Evolutionary conservation across 768 basidiomycete genomes (phyloP).

Genomic region (Tulasnella sp.): DNA sequence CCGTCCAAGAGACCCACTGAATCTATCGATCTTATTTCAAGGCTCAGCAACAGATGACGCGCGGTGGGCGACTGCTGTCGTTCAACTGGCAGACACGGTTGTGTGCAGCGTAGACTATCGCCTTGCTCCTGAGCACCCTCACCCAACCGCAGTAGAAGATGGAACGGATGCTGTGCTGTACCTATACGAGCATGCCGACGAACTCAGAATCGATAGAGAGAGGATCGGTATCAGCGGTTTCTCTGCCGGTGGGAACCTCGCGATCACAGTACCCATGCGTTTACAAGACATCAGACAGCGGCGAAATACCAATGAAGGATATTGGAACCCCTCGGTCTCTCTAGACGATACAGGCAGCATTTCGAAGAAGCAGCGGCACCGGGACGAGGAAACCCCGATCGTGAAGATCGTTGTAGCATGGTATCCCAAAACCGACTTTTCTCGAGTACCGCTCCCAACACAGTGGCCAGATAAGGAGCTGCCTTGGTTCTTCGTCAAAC

Average conservation of each 20-base stretch:
- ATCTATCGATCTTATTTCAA: too few relatives aligned
- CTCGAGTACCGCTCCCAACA: slow-evolving; percentile 29
- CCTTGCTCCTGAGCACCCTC: slow-evolving; percentile 57
- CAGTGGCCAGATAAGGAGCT: slow-evolving; percentile 48
- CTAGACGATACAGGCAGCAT: slow-evolving; percentile 43
- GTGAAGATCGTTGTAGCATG: neutral
- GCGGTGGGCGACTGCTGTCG: slow-evolving; percentile 15
- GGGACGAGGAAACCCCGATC: slow-evolving; percentile 21
- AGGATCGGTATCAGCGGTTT: slow-evolving; percentile 62
- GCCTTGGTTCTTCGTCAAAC: slow-evolving; percentile 52
- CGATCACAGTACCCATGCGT: neutral
- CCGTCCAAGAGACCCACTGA: too few relatives aligned
- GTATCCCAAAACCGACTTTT: neutral
- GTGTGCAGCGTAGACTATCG: slow-evolving; percentile 61
- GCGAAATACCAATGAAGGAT: neutral
- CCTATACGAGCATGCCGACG: slow-evolving; percentile 40
- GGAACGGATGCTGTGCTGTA: slow-evolving; percentile 56
- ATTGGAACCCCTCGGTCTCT: slow-evolving; percentile 50
- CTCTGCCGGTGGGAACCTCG: slow-evolving; percentile 39
- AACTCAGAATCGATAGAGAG: slow-evolving; percentile 39
- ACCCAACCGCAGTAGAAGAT: slow-evolving; percentile 62
- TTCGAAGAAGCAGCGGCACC: slow-evolving; percentile 50
- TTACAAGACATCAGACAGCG: neutral
- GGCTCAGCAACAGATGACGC: slow-evolving; percentile 20
- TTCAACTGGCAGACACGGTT: slow-evolving; percentile 39